Evolutionary conservation across 192 early-diverging fungal species (phyloP).

Genomic region (Podila horticola): DNA sequence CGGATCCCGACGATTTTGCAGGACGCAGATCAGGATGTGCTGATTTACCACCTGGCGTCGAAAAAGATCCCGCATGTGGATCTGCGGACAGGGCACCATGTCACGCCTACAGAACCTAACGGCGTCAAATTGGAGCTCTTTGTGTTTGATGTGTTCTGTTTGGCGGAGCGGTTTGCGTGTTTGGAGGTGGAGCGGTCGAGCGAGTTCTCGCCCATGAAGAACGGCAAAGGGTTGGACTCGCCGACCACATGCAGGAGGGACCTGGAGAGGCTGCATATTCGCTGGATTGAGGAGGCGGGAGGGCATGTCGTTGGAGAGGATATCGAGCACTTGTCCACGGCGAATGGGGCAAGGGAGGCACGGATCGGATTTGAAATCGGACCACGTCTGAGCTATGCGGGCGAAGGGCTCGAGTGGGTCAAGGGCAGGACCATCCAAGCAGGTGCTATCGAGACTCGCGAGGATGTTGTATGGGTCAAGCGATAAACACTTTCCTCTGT

Average conservation of each 20-base stretch:
- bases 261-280: constrained; percentile 76
- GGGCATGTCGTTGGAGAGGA: constrained; percentile 65
- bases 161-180: constrained; percentile 79
- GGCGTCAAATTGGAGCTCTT: constrained; percentile 96
- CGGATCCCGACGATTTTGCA: constrained; percentile 68
- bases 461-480: constrained; percentile 6
- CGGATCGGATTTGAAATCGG: constrained; percentile 77
- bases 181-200: constrained; percentile 85
- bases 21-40: constrained; percentile 56
- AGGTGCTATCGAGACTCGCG: background rate
- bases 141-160: constrained; percentile 95
- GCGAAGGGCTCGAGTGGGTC: constrained; percentile 85
- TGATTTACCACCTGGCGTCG: constrained; percentile 90
- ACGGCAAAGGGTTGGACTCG: constrained; percentile 81
- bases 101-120: constrained; percentile 76
- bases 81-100: constrained; percentile 66
- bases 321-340: constrained; percentile 33
- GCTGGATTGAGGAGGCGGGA: constrained; percentile 82
- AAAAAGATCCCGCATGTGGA: constrained; percentile 94
- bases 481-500: too few relatives aligned
- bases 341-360: constrained; percentile 9
- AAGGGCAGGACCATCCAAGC: constrained; percentile 61
- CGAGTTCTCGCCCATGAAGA: constrained; percentile 96
- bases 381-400: constrained; percentile 83
- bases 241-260: constrained; percentile 88